Evolutionary conservation across 257 asterid genomes (phyloP).

Genomic region (Solanum sitiens): DNA sequence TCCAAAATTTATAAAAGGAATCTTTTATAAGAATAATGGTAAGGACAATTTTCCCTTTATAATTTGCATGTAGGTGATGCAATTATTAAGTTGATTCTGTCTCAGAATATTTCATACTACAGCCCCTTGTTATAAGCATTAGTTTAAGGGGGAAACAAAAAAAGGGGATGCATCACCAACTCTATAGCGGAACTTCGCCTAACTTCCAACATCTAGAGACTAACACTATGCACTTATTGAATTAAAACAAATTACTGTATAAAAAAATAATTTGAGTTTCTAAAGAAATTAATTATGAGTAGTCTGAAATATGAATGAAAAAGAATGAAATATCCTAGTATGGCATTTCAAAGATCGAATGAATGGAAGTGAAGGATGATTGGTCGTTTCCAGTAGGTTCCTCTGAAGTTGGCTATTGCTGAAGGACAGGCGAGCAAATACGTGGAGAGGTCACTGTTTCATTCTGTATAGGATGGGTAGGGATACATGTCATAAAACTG

Average conservation of each 20-base stretch:
- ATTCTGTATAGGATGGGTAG: background rate
- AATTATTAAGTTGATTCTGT: background rate
- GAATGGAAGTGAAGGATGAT: background rate
- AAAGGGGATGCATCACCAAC: background rate
- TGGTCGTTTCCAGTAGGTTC: background rate
- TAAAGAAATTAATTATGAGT: background rate
- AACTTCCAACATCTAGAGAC: background rate
- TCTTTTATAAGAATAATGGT: no score
- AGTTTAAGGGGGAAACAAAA: background rate
- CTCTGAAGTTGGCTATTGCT: background rate
- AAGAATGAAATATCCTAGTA: background rate
- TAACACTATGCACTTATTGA: background rate
- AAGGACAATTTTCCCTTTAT: background rate
- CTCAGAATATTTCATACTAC: background rate
- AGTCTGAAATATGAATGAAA: background rate
- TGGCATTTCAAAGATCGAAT: background rate
- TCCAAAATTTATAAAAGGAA: background rate
- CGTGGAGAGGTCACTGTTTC: background rate
- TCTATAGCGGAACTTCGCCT: background rate
- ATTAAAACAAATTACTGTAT: background rate
- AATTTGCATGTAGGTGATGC: background rate
- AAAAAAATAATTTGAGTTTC: background rate
- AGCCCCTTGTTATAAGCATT: background rate
- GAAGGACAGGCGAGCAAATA: background rate
- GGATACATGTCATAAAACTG: background rate